Evolutionary conservation across 2,329 filamentous ascomycete species (phyloP).

Genomic region (Iodosphaeria phyllophila): DNA sequence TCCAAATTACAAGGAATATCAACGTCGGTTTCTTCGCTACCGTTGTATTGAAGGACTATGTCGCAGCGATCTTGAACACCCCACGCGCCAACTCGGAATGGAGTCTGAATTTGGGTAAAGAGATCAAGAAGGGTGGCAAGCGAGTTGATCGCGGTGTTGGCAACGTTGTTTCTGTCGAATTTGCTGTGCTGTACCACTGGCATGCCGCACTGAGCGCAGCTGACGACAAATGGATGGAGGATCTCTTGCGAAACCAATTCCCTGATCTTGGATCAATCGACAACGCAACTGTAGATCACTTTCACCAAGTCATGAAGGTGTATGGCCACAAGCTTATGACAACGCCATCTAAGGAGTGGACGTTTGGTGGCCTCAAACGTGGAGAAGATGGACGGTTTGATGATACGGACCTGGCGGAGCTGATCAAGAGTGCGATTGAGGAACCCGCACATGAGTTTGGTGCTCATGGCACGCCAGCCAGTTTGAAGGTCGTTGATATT

Average conservation of each 20-base stretch:
- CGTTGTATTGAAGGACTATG: constrained; percentile 21
- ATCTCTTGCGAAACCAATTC: too few species aligned
- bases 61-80: constrained; percentile 21
- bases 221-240: constrained; percentile 25
- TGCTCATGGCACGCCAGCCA: constrained; percentile 2
- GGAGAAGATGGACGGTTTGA: constrained; percentile 48
- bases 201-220: constrained; percentile 22
- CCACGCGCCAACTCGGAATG: constrained; percentile 23
- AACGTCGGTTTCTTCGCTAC: constrained; percentile 39
- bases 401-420: constrained; percentile 59
- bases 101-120: constrained; percentile 12
- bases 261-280: too few species aligned
- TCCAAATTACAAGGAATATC: constrained; percentile 21
- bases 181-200: constrained; percentile 33
- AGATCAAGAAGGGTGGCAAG: constrained; percentile 8
- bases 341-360: too few species aligned
- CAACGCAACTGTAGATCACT: too few species aligned
- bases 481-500: constrained; percentile 4
- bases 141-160: constrained; percentile 22
- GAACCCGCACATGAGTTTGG: constrained; percentile 4
- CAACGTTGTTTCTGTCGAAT: constrained; percentile 31
- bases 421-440: constrained; percentile 47
- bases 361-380: constrained; percentile 47
- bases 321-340: too few species aligned
- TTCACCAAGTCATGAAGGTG: too few species aligned